These are phyloP conservation scores for Platismatia glauca DNA, from an alignment of 495 filamentous ascomycete genomes.

Conservation along the genomic window DNA sequence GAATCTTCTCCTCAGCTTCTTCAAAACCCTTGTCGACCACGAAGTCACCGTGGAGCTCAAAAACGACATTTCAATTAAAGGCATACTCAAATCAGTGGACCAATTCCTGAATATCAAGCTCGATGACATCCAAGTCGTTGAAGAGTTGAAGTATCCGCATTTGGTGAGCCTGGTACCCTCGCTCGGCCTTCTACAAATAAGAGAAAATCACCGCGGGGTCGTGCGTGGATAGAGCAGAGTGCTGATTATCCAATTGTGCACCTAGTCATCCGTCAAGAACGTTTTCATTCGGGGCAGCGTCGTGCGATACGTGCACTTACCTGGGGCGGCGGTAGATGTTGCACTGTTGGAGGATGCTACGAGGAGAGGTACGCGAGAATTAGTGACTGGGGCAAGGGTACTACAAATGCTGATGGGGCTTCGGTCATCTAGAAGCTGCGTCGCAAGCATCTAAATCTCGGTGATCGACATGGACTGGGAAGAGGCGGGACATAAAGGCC, in stretches of 20 bases:
- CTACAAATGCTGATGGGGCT: background rate
- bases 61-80: conserved; percentile 94
- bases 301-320: conserved; percentile 90
- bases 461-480: background rate
- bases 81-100: conserved; percentile 91
- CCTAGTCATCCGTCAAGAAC: conserved; percentile 81
- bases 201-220: background rate
- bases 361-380: conserved; percentile 60
- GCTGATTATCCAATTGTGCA: background rate
- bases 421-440: conserved; percentile 36
- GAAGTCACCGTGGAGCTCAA: conserved; percentile 96
- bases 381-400: background rate
- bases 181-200: background rate
- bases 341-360: conserved; percentile 92
- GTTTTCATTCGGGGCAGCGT: conserved; percentile 97
- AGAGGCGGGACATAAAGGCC: background rate
- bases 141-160: conserved; percentile 88
- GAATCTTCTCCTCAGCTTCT: conserved; percentile 61
- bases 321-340: conserved; percentile 77
- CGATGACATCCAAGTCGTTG: conserved; percentile 83
- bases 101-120: conserved; percentile 99
- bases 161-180: conserved; percentile 44
- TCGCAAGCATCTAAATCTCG: conserved; percentile 41
- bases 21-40: conserved; percentile 98
- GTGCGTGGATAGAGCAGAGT: background rate